phyloP scores from a whole-genome alignment of 2,329 filamentous ascomycete species.

The Leptosphaerulina australis region DNA sequence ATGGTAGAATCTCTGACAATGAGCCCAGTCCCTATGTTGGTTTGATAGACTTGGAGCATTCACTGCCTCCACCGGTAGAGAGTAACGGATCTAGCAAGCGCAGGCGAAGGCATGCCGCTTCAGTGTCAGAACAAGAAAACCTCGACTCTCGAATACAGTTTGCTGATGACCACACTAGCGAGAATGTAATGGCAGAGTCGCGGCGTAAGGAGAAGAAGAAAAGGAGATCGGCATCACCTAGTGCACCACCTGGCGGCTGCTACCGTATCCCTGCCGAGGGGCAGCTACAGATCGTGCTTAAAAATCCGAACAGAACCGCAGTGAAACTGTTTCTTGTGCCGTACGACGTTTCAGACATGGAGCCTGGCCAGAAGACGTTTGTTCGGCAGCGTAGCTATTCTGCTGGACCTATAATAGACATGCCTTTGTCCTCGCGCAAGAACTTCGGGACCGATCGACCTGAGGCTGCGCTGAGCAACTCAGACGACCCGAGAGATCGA shows the following conservation, averaged over 20 bases:
- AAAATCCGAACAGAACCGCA: slow-evolving; percentile 97
- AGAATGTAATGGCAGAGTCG: slow-evolving; percentile 40
- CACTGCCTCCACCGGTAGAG: slow-evolving; percentile 62
- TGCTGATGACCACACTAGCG: slow-evolving; percentile 22
- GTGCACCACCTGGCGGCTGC: slow-evolving; percentile 80
- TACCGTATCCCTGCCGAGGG: slow-evolving; percentile 94
- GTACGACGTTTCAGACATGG: slow-evolving; percentile 91
- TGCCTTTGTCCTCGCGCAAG: slow-evolving; percentile 57
- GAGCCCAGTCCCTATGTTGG: slow-evolving; percentile 96
- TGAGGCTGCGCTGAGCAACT: slow-evolving; percentile 59
- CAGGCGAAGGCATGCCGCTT: slow-evolving; percentile 43
- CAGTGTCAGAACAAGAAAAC: slow-evolving; percentile 34
- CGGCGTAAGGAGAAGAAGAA: slow-evolving; percentile 63
- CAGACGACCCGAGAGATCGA: slow-evolving; percentile 62
- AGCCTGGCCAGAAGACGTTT: slow-evolving; percentile 92
- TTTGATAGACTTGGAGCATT: slow-evolving; percentile 86
- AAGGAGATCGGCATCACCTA: slow-evolving; percentile 61
- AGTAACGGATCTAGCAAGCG: slow-evolving; percentile 50
- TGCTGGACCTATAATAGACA: slow-evolving; percentile 80
- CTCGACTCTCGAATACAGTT: slow-evolving; percentile 30
- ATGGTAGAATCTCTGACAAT: slow-evolving; percentile 73
- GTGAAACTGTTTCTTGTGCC: slow-evolving; percentile 95
- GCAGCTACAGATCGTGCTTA: slow-evolving; percentile 94
- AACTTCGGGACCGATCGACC: slow-evolving; percentile 60
- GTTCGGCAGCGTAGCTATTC: slow-evolving; percentile 94